phyloP scores from a whole-genome alignment of 176 grass and related monocot genomes.

The Oryza meyeriana region DNA sequence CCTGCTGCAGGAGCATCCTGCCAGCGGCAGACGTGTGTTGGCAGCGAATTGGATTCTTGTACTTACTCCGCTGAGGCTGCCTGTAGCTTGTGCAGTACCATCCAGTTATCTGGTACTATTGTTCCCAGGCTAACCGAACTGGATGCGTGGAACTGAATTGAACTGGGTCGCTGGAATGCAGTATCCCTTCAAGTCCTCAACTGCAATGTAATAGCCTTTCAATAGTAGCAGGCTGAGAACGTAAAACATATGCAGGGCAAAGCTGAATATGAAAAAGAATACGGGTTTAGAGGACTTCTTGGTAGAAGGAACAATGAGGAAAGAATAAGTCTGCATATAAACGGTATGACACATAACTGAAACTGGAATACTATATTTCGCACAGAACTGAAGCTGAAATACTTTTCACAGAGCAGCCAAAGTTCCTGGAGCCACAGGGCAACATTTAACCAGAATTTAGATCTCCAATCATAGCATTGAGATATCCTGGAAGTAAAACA shows the following conservation, averaged over 20 bases:
- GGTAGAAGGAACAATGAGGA: background rate
- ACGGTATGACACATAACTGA: background rate
- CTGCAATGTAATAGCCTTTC: background rate
- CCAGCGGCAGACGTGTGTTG: constrained; percentile 1
- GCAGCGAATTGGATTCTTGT: constrained; percentile 44
- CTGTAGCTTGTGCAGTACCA: constrained; percentile 3
- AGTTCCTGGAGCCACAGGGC: background rate
- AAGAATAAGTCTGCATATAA: background rate
- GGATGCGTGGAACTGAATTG: constrained; percentile 7
- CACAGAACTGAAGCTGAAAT: background rate
- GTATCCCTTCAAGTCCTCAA: background rate
- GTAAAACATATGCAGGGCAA: background rate
- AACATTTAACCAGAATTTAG: constrained; percentile 15
- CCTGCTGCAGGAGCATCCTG: constrained; percentile 40
- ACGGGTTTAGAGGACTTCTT: background rate
- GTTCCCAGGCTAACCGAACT: constrained; percentile 11
- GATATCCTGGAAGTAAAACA: constrained; percentile 42
- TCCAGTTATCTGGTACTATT: constrained; percentile 17
- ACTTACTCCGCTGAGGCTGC: constrained; percentile 27
- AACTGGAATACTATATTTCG: background rate
- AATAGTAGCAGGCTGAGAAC: background rate
- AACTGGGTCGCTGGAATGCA: constrained; percentile 8
- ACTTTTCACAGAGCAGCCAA: background rate
- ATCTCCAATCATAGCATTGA: constrained; percentile 30
- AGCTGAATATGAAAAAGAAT: background rate